Percentiles rank a stretch among this genome's conserved stretches.
Conservation (phyloP, 1,139 yeast species). For the Hemisphaericaspora subhashii region DNA sequence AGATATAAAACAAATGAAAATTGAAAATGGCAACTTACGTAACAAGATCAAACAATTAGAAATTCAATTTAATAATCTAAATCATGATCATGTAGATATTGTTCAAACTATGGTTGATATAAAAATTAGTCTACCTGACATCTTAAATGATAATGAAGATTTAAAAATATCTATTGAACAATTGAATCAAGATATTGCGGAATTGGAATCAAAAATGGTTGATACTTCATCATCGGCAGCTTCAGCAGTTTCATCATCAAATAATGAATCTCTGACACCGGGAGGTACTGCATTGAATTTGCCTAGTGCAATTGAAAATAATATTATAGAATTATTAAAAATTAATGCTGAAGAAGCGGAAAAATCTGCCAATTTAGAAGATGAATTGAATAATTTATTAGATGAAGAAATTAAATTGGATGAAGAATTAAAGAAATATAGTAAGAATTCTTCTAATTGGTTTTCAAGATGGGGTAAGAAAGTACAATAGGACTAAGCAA, state of each 20-base stretch:
- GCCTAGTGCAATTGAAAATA: slow-evolving; percentile 44
- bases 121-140: slow-evolving; percentile 45
- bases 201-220: slow-evolving; percentile 43
- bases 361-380: slow-evolving; percentile 50
- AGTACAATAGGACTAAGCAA: too few relatives aligned
- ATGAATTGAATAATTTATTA: slow-evolving; percentile 36
- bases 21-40: slow-evolving; percentile 70
- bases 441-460: slow-evolving; percentile 24
- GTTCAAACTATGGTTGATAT: slow-evolving; percentile 45
- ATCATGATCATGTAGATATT: slow-evolving; percentile 65
- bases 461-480: slow-evolving; percentile 30
- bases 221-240: slow-evolving; percentile 18
- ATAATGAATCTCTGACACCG: slow-evolving; percentile 7
- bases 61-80: slow-evolving; percentile 63
- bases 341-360: slow-evolving; percentile 63
- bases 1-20: slow-evolving; percentile 65
- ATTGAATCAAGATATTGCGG: slow-evolving; percentile 52
- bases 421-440: slow-evolving; percentile 25
- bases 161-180: slow-evolving; percentile 63
- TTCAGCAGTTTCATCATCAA: not conserved
- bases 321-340: slow-evolving; percentile 46
- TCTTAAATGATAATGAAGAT: slow-evolving; percentile 75
- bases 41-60: slow-evolving; percentile 76
- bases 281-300: slow-evolving; percentile 13
- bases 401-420: slow-evolving; percentile 29